Conservation (phyloP, 129 eudicot species). For the Sambucus nigra region DNA sequence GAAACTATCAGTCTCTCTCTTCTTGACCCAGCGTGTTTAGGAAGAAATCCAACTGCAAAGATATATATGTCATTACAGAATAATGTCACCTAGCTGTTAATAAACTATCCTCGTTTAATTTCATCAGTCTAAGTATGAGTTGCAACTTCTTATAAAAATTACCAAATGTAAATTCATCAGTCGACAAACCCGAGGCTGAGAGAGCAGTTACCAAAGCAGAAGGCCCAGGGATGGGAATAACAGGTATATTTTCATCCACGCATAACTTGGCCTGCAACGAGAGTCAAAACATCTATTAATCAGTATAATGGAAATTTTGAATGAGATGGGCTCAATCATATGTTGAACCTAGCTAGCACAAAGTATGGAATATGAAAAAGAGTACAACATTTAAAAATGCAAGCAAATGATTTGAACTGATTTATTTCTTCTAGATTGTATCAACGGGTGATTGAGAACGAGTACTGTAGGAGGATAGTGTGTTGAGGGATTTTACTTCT, state of each 20-base stretch:
- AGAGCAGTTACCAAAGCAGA: conserved; percentile 87
- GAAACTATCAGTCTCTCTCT: conserved; percentile 62
- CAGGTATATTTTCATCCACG: conserved; percentile 48
- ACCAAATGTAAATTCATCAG: conserved; percentile 88
- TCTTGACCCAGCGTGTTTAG: conserved; percentile 61
- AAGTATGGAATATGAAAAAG: neutral
- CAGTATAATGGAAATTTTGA: no score
- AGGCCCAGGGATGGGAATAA: conserved; percentile 87
- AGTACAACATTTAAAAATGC: no score
- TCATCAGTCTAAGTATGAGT: neutral
- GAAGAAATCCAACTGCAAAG: conserved; percentile 88
- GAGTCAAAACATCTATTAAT: neutral
- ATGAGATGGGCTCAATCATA: neutral
- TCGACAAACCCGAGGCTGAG: conserved; percentile 85
- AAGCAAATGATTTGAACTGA: no score
- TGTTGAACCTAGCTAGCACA: neutral
- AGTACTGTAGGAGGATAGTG: no score
- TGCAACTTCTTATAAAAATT: conserved; percentile 6
- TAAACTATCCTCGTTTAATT: neutral
- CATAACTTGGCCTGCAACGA: conserved; percentile 62
- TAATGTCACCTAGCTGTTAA: neutral
- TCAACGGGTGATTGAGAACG: no score
- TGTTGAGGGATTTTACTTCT: no score
- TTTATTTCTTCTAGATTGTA: no score
- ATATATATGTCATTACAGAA: conserved; percentile 8